Evolutionary conservation across 441 rosid genomes (phyloP).

Genomic region (Brassica balearica): DNA sequence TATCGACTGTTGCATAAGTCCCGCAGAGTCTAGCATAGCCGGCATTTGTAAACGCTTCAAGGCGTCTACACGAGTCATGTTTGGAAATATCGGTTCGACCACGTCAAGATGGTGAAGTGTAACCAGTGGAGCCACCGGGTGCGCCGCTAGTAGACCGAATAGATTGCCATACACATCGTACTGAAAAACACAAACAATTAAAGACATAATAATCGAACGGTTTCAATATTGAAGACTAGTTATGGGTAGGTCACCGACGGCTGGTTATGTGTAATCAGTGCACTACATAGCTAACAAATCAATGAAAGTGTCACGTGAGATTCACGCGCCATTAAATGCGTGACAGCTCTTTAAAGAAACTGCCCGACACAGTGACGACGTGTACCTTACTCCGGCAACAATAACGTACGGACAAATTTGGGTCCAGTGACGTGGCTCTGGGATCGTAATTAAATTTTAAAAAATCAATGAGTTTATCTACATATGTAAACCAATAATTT

Average conservation of each 20-base stretch:
- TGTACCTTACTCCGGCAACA: constrained; percentile 35
- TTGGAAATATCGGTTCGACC: constrained; percentile 94
- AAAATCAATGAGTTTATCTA: constrained; percentile 4
- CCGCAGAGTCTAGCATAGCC: constrained; percentile 77
- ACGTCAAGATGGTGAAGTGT: constrained; percentile 93
- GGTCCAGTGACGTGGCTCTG: constrained; percentile 41
- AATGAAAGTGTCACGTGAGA: constrained; percentile 10
- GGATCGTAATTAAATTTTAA: background rate
- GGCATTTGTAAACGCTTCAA: constrained; percentile 67
- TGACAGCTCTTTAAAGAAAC: constrained; percentile 23
- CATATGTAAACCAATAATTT: background rate
- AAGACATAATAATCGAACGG: background rate
- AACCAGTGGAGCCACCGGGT: constrained; percentile 86
- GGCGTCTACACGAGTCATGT: constrained; percentile 76
- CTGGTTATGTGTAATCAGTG: background rate
- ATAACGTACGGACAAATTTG: constrained; percentile 26
- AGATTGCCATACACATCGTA: constrained; percentile 96
- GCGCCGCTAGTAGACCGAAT: constrained; percentile 92
- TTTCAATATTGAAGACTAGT: background rate
- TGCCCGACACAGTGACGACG: constrained; percentile 37
- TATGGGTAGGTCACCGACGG: constrained; percentile 33
- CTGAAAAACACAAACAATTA: constrained; percentile 48
- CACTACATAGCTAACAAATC: constrained; percentile 11
- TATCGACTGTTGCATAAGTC: constrained; percentile 93
- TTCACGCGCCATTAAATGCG: constrained; percentile 29